Base-by-base conservation (phyloP, 805 yeast genomes). In the Saccharomycopsis olivae region DNA sequence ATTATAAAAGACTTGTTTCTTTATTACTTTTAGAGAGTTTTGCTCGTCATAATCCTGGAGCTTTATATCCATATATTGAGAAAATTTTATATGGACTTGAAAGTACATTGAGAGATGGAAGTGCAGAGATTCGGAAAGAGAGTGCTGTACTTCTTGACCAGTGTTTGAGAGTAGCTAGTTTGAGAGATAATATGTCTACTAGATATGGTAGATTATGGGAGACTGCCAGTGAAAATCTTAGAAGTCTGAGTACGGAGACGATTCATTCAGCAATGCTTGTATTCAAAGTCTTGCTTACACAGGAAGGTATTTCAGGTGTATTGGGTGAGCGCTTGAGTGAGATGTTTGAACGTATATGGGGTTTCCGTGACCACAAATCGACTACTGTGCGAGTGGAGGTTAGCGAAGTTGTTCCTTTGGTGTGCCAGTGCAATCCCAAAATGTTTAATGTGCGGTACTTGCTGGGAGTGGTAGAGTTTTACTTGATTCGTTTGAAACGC, bases 301-400 rank as follows among this genome's bases (percentile, higher is more conserved):
- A 14, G 4, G 35, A 40, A 6, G 35, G 30, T 11, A 27, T 36
- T n/a, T 29, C 14, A 10, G 20, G 32, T 11, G 6, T 23, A n/a
- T 21, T 44, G 11, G 25, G 38, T 3, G 45, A 46, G 14, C 33
- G 25, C 24, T 41, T 46, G 8, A 42, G 43, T 18, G 41, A 43
- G 13, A 39, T 46, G 4, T 46, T 29, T 21, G 27, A 29, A 14
- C 39, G 31, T 14, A 42, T 38, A 20, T 42, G 46, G 58, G 62
- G 69, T 35, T 81, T 79, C 56, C 83, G 80, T 54, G 92, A 85
- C 48, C 84, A 82, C 59, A 81, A 81, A 53, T 73, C 81, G 36
- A 61, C 73, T 16, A 72, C 83, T 3, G 78, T 92, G 13, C 69
- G 96, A 47, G 78, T 78, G 43, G 95, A 89, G 49, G 78, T 89